A percentile compares a stretch with the other conserved stretches of the same genome.
Evolutionary conservation across 257 asterid genomes (phyloP).

Genomic region (Mitragyna speciosa): DNA sequence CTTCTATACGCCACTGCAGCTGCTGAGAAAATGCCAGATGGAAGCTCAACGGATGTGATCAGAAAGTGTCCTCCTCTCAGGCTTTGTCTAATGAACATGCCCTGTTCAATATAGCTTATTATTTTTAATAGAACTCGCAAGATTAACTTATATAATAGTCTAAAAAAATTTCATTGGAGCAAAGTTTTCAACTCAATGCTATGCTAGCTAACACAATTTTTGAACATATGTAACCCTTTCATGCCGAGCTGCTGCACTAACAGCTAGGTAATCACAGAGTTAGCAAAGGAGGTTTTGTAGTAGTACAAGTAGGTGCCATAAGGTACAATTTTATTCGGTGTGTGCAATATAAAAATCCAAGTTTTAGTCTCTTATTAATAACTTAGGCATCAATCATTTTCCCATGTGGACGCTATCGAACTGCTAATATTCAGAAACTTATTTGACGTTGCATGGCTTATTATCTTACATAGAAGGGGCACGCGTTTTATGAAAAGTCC

Average conservation of each 20-base stretch:
- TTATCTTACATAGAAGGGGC: background rate
- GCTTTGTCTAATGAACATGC: background rate
- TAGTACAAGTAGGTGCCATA: background rate
- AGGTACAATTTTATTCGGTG: background rate
- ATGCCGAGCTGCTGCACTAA: background rate
- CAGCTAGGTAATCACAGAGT: background rate
- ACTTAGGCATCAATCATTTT: background rate
- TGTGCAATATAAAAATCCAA: background rate
- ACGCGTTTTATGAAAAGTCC: background rate
- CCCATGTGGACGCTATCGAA: background rate
- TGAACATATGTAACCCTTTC: background rate
- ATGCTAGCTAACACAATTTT: too few relatives aligned
- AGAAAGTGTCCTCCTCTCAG: background rate
- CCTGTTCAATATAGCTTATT: too few relatives aligned
- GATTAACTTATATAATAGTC: too few relatives aligned
- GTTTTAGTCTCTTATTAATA: background rate
- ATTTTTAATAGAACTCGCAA: background rate
- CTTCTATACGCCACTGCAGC: background rate
- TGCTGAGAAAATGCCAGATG: background rate
- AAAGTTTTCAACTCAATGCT: too few relatives aligned
- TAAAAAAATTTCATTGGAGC: too few relatives aligned
- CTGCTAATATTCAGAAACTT: background rate
- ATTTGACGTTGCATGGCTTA: conserved; percentile 2
- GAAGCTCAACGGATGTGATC: background rate
- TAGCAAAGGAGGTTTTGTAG: background rate